A percentile compares a stretch with the other conserved stretches of the same genome.
Conservation (phyloP, 2,329 filamentous ascomycete genomes). For the Fusarium miscanthi region DNA sequence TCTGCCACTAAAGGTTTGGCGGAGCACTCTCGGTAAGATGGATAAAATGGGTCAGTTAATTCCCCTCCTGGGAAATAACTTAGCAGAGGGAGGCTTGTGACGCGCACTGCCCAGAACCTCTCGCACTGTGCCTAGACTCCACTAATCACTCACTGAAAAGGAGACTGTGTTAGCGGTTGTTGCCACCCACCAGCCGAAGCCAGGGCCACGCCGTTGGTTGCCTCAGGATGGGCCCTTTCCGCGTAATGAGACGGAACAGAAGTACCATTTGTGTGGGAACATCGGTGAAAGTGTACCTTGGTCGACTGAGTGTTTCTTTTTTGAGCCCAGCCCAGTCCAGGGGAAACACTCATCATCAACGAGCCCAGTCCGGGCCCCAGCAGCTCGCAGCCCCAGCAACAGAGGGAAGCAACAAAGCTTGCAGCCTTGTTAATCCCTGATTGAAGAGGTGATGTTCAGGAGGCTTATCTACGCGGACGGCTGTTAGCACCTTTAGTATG, state of each 20-base stretch:
- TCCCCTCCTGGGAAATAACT: conserved; percentile 27
- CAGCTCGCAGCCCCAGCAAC: conserved; percentile 39
- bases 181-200: conserved; percentile 36
- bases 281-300: conserved; percentile 37
- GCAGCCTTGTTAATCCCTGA: conserved; percentile 10
- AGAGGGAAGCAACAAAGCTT: conserved; percentile 33
- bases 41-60: conserved; percentile 41
- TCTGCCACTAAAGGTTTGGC: conserved; percentile 36
- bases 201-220: conserved; percentile 42
- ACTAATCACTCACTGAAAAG: conserved; percentile 42
- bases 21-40: conserved; percentile 44
- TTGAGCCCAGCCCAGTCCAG: conserved; percentile 16
- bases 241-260: conserved; percentile 16
- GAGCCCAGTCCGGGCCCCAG: conserved; percentile 24
- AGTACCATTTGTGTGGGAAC: conserved; percentile 26
- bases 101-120: conserved; percentile 12
- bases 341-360: conserved; percentile 29
- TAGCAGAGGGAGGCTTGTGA: conserved; percentile 25
- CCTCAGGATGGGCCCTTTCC: conserved; percentile 42
- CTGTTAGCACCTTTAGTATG: background rate
- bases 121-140: conserved; percentile 27
- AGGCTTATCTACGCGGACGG: conserved; percentile 7
- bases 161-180: conserved; percentile 41
- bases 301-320: conserved; percentile 12
- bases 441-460: conserved; percentile 2